Base-by-base conservation (phyloP, 768 basidiomycete species). In the Aureoboletus auriporus region DNA sequence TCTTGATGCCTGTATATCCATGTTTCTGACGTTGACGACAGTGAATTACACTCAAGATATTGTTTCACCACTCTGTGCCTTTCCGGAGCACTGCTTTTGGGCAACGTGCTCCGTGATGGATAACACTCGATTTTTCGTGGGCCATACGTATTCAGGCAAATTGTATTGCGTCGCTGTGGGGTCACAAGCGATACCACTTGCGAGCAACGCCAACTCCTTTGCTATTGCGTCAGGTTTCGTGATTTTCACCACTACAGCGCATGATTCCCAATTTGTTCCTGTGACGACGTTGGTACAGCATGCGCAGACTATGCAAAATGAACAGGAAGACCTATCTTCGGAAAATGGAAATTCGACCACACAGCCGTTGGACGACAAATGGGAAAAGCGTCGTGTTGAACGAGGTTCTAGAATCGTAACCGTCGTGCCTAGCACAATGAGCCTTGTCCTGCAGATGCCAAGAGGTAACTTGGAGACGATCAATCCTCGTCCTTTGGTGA, bases 401-500 rank as follows among this genome's bases (percentile, higher is more conserved):
- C 73, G 96, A 28, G 96, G 96, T 4, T 85, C 90, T 7, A 71
- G 86, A 50, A 93, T 97, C 30, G 93, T 98, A 5, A 82, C 86
- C 0, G 88, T 86, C 11, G 85, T 96, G 1, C 86, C 93, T 1
- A 92, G 85, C 50, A 71, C 82, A 8, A 97, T 94, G 90, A 84
- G 78, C 57, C 67, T 99, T 30, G 89, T 98, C 0, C 71, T 99
- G 9, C 96, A 99, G 69, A 98, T 98, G 95, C 96, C 95, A 0
- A 73, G 96, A 55, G 96, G 96, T 1, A 98, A 98, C 67, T 62
- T 99, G 51, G 96, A 99, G 71, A 97, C 93, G 1, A 84, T 99
- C 45, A 91, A 87, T 58, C 96, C 96, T 4, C 75, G 96, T 37
- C 89, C 94, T 11, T 68, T 99, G 57, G 93, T 97, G 14, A 82